Conservation (phyloP, 2,329 filamentous ascomycete species). For the Cryphonectria nitschkei region DNA sequence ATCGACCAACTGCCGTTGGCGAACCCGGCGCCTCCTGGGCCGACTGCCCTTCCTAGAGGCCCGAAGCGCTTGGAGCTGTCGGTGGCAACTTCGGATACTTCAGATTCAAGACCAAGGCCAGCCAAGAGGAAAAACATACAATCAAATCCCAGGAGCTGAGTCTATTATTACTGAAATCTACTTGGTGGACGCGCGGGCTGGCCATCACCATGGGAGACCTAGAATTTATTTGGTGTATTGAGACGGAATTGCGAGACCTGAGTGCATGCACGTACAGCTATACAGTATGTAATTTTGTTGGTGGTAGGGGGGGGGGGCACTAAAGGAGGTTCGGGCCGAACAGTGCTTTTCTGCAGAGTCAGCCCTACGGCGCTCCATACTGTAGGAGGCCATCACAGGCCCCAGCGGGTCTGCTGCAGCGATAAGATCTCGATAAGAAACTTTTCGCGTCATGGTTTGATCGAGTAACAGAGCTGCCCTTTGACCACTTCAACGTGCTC, state of each 20-base stretch:
- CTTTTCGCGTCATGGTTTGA: constrained; percentile 12
- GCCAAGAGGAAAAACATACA: neutral
- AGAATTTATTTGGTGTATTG: too few species aligned
- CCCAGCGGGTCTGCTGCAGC: neutral
- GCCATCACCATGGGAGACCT: too few species aligned
- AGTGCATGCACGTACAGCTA: too few species aligned
- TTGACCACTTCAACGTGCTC: neutral
- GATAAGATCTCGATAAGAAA: constrained; percentile 7
- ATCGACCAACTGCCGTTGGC: constrained; percentile 30
- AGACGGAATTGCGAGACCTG: too few species aligned
- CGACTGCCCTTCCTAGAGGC: neutral
- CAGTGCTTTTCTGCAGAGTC: neutral
- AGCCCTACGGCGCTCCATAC: neutral
- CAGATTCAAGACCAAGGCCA: neutral
- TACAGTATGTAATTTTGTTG: too few species aligned
- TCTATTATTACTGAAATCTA: too few species aligned
- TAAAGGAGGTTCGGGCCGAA: neutral
- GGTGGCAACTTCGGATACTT: neutral
- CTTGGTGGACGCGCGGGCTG: too few species aligned
- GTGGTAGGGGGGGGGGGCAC: too few species aligned
- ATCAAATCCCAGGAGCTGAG: too few species aligned
- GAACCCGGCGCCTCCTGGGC: neutral
- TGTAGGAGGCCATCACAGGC: neutral
- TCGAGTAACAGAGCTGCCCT: neutral
- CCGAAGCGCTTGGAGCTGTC: neutral